Base-by-base conservation (phyloP, 2,329 filamentous ascomycete genomes). In the Curvularia spicifera region DNA sequence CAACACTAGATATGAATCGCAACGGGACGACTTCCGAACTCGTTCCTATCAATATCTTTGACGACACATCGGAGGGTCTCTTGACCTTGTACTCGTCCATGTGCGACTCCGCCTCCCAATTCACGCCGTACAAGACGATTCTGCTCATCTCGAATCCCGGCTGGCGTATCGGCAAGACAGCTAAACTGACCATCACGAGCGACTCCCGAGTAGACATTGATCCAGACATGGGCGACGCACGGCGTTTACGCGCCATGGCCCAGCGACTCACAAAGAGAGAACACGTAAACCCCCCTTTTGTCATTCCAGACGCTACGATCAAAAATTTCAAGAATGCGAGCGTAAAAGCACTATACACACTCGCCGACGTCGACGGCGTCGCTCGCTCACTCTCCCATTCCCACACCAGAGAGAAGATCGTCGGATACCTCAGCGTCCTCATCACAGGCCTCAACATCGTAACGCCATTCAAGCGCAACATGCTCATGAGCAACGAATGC, bases 61-160 rank as follows among this genome's bases (percentile, higher is more conserved):
- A 89, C 68, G 81, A 87, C 64, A 87, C 85, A 0, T 80, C 79
- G 1, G 80, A 81, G 58, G 81, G 81, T 4, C 75, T 78, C 1
- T 72, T 88, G n/a, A 84, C 80, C 15, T 73, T 87, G 4, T 88
- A 85, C 81, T 80, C 80, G 35, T 78, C 81, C n/a, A 74, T 82
- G 45, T 78, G 81, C 50, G 67, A 72, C 31, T 83, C 81, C 0
- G 78, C 79, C 2, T 72, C 76, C 5, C 53, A 68, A 1, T 85
- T 84, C 80, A 59, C 69, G 4, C 78, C 83, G 3, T 82, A 79
- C 35, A 67, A 79, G 22, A 85, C 84, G 0, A 69, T 85, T 5
- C 71, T 87, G 0, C 76, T 86, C 37, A 78, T 87, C 37, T 79
- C 79, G 0, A 77, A 73, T n/a, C 81, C 82, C 7, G 74, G 73